Percentiles rank a stretch among this genome's conserved stretches.
These are phyloP conservation scores for Coleophoma eucalyptorum DNA, from an alignment of 2,329 filamentous ascomycete species.

Conservation along the genomic window DNA sequence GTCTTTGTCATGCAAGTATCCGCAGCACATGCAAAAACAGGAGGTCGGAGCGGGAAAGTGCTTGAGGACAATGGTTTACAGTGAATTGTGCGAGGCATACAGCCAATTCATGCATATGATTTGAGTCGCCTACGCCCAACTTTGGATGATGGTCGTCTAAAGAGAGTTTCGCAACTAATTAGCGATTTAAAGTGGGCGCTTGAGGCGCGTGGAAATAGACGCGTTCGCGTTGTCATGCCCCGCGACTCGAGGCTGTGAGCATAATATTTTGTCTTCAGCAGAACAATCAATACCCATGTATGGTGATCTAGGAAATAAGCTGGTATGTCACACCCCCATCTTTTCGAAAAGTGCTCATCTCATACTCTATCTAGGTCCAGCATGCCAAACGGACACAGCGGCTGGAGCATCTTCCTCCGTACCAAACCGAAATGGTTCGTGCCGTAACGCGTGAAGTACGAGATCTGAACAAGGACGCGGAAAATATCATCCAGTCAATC, in stretches of 20 bases:
- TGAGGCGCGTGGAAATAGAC: no score
- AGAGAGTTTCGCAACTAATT: neutral
- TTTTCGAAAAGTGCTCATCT: neutral
- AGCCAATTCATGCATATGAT: no score
- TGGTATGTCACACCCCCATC: constrained; percentile 39
- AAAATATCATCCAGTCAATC: constrained; percentile 75
- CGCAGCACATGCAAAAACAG: neutral
- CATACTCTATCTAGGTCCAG: constrained; percentile 60
- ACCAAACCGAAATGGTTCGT: constrained; percentile 88
- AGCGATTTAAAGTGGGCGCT: neutral
- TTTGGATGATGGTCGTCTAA: neutral
- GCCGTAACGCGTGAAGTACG: constrained; percentile 86
- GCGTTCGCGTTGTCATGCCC: no score
- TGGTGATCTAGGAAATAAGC: constrained; percentile 66
- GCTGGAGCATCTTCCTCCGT: constrained; percentile 80
- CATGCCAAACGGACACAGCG: constrained; percentile 94
- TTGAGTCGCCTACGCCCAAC: no score
- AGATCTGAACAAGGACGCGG: constrained; percentile 84
- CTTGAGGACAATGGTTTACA: no score
- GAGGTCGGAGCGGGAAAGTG: no score
- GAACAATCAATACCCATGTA: constrained; percentile 49
- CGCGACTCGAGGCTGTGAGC: no score
- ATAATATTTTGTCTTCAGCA: no score
- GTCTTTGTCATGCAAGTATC: constrained; percentile 11
- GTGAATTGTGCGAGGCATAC: no score